A percentile compares a stretch with the other conserved stretches of the same genome.
These are phyloP conservation scores for Aspergillus fijiensis DNA, from an alignment of 2,329 filamentous ascomycete species.

Conservation along the genomic window DNA sequence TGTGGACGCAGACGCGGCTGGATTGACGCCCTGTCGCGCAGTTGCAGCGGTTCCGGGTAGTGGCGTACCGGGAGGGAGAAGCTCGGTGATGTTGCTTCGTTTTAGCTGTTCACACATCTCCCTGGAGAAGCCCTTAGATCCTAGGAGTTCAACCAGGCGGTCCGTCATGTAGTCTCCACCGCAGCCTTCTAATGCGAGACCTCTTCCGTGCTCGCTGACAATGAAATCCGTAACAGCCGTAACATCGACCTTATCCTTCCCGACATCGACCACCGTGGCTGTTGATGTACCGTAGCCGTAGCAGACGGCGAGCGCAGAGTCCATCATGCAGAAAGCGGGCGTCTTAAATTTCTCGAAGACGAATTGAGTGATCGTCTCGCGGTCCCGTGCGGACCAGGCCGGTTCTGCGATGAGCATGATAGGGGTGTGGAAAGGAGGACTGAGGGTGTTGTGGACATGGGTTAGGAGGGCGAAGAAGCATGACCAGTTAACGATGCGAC, in stretches of 20 bases:
- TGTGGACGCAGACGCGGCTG: constrained; percentile 57
- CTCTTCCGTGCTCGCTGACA: constrained; percentile 66
- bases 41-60: constrained; percentile 52
- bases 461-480: constrained; percentile 92
- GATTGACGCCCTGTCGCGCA: constrained; percentile 48
- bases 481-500: constrained; percentile 83
- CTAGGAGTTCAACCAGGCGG: constrained; percentile 66
- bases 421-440: constrained; percentile 89
- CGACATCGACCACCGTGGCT: constrained; percentile 87
- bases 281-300: constrained; percentile 78
- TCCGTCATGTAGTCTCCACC: constrained; percentile 87
- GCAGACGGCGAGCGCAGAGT: constrained; percentile 78
- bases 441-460: constrained; percentile 85
- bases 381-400: constrained; percentile 83
- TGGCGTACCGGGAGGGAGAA: constrained; percentile 55
- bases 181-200: constrained; percentile 63
- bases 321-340: constrained; percentile 85
- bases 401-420: constrained; percentile 88
- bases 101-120: constrained; percentile 68
- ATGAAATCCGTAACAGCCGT: constrained; percentile 84
- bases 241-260: constrained; percentile 87
- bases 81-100: constrained; percentile 62
- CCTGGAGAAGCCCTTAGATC: constrained; percentile 55
- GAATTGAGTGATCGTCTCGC: constrained; percentile 85
- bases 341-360: constrained; percentile 97